These are phyloP conservation scores for Arthrobotrys entomopaga DNA, from an alignment of 2,329 filamentous ascomycete genomes.

Conservation along the genomic window DNA sequence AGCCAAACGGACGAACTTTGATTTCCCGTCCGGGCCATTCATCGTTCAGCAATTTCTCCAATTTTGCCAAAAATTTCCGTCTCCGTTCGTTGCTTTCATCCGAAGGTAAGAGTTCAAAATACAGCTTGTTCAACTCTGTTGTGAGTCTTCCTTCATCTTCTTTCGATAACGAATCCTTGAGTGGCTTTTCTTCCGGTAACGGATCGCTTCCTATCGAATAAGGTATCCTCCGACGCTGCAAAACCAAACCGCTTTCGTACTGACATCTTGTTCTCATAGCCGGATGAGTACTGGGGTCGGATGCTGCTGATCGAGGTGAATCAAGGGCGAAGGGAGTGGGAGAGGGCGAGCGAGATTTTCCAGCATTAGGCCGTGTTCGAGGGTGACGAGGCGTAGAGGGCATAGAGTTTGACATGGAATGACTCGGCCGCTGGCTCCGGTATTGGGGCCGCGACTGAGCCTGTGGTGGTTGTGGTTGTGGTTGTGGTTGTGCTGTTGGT, in stretches of 20 bases:
- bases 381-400: slow-evolving; percentile 93
- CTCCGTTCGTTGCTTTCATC: slow-evolving; percentile 80
- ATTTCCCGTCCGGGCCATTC: slow-evolving; percentile 94
- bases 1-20: slow-evolving; percentile 93
- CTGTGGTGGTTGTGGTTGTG: slow-evolving; percentile 57
- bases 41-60: slow-evolving; percentile 86
- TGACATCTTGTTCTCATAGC: slow-evolving; percentile 79
- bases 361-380: slow-evolving; percentile 73
- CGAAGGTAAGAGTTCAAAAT: slow-evolving; percentile 84
- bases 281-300: slow-evolving; percentile 78
- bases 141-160: slow-evolving; percentile 80
- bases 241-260: slow-evolving; percentile 86
- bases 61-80: slow-evolving; percentile 80
- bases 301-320: slow-evolving; percentile 89
- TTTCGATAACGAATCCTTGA: slow-evolving; percentile 75
- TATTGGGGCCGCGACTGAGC: slow-evolving; percentile 59
- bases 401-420: slow-evolving; percentile 81
- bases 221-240: slow-evolving; percentile 85
- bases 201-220: slow-evolving; percentile 87
- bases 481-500: slow-evolving; percentile 23
- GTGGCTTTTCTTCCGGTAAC: slow-evolving; percentile 75
- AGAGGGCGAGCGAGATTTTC: slow-evolving; percentile 79
- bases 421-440: slow-evolving; percentile 63
- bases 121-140: slow-evolving; percentile 84
- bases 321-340: slow-evolving; percentile 76